Base-by-base conservation (phyloP, 345 rosid genomes). In the Citrus cavaleriei region DNA sequence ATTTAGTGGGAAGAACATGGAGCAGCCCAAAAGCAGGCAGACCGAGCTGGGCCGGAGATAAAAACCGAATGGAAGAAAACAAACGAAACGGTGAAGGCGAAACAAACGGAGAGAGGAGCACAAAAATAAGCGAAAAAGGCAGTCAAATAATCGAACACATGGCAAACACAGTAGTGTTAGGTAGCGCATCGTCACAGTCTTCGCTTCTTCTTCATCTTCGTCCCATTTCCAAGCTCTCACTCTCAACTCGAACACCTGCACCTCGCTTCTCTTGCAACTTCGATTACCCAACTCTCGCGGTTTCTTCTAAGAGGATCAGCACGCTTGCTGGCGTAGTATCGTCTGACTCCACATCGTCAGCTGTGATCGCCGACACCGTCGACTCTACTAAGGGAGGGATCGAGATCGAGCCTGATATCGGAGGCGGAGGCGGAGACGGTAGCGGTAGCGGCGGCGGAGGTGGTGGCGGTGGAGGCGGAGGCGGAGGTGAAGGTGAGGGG, bases 161-260 rank as follows among this genome's bases (percentile, higher is more conserved):
- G 89, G 88, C 86, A 4, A 85, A 78, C 27, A 34, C 64, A 38
- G 35, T 84, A 28, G 40, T 84, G 76, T 42, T 78, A 60, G 75
- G 83, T 22, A 62, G 72, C 3, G 24, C 69, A 6, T 78, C 90
- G 4, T 79, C 89, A 7, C 87, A 81, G 79, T 84, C 87, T 9
- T 86, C 88, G 42, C 88, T 80, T 58, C 87, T 87, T 57, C 70
- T 80, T 59, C 82, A 32, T 32, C 79, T 7, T 65, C 42, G n/a
- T 16, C 42, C 40, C 22, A 21, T 46, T 1, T 74, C 81, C 61
- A 81, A 83, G 49, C 79, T 81, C 25, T 77, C 84, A 69, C 61
- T 83, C 74, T 72, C 24, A 0, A 59, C 14, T 46, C 34, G 28
- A 51, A 18, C n/a, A 24, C 21, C 27, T 35, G 35, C 59, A 18